Percentiles rank a stretch among this genome's conserved stretches.
Evolutionary conservation across 768 basidiomycete genomes (phyloP).

Genomic region (Serendipita sp.): DNA sequence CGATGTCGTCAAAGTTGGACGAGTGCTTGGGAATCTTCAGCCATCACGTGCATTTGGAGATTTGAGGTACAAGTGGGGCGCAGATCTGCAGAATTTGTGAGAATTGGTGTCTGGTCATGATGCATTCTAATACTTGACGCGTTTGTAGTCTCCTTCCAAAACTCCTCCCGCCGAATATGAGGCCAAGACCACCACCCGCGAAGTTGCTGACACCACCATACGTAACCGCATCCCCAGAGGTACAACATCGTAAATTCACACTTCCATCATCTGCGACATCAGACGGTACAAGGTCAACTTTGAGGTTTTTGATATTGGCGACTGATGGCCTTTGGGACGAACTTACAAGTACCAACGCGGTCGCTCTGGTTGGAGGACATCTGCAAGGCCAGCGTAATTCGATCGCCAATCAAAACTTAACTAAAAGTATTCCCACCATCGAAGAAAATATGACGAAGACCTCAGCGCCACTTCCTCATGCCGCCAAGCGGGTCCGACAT

Average conservation of each 20-base stretch:
- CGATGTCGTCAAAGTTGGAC: slow-evolving; percentile 59
- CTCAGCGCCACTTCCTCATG: slow-evolving; percentile 20
- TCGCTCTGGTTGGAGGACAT: slow-evolving; percentile 71
- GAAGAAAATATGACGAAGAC: slow-evolving; percentile 17
- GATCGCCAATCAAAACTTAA: slow-evolving; percentile 41
- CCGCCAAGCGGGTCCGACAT: slow-evolving; percentile 9
- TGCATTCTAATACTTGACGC: not conserved
- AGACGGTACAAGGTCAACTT: slow-evolving; percentile 15
- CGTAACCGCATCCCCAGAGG: slow-evolving; percentile 68
- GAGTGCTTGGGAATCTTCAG: slow-evolving; percentile 76
- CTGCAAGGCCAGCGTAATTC: slow-evolving; percentile 49
- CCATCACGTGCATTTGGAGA: slow-evolving; percentile 80
- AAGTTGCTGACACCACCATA: slow-evolving; percentile 82
- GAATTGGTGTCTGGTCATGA: slow-evolving; percentile 12
- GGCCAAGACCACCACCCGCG: slow-evolving; percentile 40
- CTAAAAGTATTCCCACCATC: slow-evolving; percentile 12
- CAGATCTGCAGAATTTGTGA: slow-evolving; percentile 53
- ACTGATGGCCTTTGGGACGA: slow-evolving; percentile 68
- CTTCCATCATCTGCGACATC: slow-evolving; percentile 13
- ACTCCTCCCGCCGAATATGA: slow-evolving; percentile 38
- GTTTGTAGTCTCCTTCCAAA: slow-evolving; percentile 4
- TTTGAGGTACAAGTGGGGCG: slow-evolving; percentile 77
- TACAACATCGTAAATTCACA: slow-evolving; percentile 56
- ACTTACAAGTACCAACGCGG: slow-evolving; percentile 62
- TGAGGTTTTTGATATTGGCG: slow-evolving; percentile 74